Evolutionary conservation across 2,329 filamentous ascomycete genomes (phyloP), one percentile per base, ranked within the genome.

Genomic region (Xylariomycetidae sp.): DNA sequence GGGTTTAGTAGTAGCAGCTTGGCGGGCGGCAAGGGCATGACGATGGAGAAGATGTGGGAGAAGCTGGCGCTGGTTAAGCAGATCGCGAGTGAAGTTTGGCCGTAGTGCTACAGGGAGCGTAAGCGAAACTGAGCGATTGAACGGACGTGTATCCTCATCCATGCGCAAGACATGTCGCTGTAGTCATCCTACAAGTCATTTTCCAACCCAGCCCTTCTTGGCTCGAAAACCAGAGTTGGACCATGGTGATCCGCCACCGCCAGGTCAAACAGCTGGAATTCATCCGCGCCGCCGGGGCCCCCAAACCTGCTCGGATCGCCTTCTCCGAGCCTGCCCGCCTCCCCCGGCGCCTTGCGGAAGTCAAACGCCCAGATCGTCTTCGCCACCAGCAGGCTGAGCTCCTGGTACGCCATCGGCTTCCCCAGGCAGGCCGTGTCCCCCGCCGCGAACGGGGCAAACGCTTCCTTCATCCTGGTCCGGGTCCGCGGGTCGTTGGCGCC

Each of bases 331-430:
- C n/a, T 5, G n/a, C 24, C 24, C 6, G 24, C 6, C 6, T 19
- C 24, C 6, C 42, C 43, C 3, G 37, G 35, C 0, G 42, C 37
- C 2, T 6, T 17, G 22, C 34, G 31, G 19, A 65, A 39, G 38
- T 67, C 63, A 32, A 59, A 68, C 41, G 56, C 35, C 35, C 50
- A 66, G 20, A 68, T 19, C 4, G 64, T 49, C 23, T 64, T 52
- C 13, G 64, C 65, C 9, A 67, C 54, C 1, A 60, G 61, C 1
- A 68, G 44, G 9, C 57, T 60, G 34, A 65, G 41, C 45, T 68
- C 65, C 26, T 64, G 56, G 38, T 67, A 63, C 8, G 64, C 63
- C 19, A 68, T 48, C 1, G 58, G 49, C 53, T 70, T 70, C 0
- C 67, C 68, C 24, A 70, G 64, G 44, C 70, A 74, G 4, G 63